These are phyloP conservation scores for Pulveroboletus sp. DNA, from an alignment of 768 basidiomycete species.

Conservation along the genomic window DNA sequence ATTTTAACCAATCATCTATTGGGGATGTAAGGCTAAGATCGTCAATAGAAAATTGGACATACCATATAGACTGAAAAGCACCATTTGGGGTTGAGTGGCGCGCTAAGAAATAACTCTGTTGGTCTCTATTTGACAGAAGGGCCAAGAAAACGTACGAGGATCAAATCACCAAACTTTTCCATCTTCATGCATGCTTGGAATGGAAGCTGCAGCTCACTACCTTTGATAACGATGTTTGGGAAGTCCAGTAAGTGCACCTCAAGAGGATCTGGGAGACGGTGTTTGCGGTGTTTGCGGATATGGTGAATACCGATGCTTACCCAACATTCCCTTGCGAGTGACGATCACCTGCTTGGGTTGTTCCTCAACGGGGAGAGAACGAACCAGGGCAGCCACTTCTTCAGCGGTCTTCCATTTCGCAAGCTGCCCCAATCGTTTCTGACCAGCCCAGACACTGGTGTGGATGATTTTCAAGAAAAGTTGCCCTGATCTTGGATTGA, in stretches of 20 bases:
- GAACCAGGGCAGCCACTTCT: conserved; percentile 97
- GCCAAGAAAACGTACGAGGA: conserved; percentile 51
- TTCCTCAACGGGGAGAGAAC: conserved; percentile 98
- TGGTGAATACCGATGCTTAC: conserved; percentile 35
- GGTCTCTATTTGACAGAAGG: background rate
- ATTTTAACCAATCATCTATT: conserved; percentile 96
- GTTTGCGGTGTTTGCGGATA: conserved; percentile 1
- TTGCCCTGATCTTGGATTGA: conserved; percentile 98
- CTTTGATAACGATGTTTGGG: conserved; percentile 99
- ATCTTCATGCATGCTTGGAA: conserved; percentile 99
- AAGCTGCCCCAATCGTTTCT: conserved; percentile 98
- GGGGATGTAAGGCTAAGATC: conserved; percentile 5
- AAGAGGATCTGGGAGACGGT: conserved; percentile 61
- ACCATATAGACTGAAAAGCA: conserved; percentile 95
- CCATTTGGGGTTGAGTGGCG: conserved; percentile 99
- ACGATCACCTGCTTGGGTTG: conserved; percentile 99
- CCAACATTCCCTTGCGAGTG: conserved; percentile 99
- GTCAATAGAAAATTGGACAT: conserved; percentile 12
- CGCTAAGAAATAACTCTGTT: conserved; percentile 44
- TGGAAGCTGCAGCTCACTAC: conserved; percentile 94
- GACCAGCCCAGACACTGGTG: conserved; percentile 99
- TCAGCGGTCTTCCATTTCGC: conserved; percentile 99
- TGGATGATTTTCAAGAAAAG: conserved; percentile 99
- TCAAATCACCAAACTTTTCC: conserved; percentile 99
- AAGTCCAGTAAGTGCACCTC: conserved; percentile 99